Evolutionary conservation across 2,329 filamentous ascomycete genomes (phyloP), one percentile per base, ranked within the genome.

Genomic region (Colletotrichum sojae): DNA sequence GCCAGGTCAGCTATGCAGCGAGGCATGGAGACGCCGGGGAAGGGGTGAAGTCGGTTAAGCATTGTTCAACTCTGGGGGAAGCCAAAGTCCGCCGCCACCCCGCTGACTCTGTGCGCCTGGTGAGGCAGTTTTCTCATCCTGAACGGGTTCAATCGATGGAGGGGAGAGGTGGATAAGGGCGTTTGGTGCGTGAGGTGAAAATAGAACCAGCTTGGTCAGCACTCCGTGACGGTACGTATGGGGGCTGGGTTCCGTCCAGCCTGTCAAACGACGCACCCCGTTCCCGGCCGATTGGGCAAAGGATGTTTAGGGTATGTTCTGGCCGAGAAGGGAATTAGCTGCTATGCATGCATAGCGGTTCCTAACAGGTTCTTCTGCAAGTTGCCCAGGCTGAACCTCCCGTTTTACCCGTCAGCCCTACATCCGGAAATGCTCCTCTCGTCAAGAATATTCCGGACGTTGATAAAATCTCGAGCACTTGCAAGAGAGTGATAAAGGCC

Each of bases 141-240:
- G 20, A 18, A 59, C 46, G 46, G 12, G 31, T 18, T 46, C 22
- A 25, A 39, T n/a, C 31, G 31, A 60, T 36, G 18, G 9, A 52
- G 36, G 15, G 40, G 40, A 27, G 49, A 40, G 25, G 49, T 49
- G 49, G 40, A 22, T 18, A 53, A 48, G 18, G n/a, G 52, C 12
- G 20, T 52, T 20, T 49, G 16, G 13, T 10, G 18, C 45, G 31
- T 31, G n/a, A 36, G 27, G 56, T 54, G 51, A 69, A 67, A 69
- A 69, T 69, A 69, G 62, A 69, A 67, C 49, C 63, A 69, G 46
- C 56, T 69, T 69, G 67, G 67, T 69, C 58, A 69, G 67, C 67
- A 67, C 52, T 16, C 18, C 20, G 36, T 36, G 51, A 51, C 43
- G 45, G 43, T n/a, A 18, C 31, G 25, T 48, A 53, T 66, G 46